Evolutionary conservation across 176 grass and related monocot species (phyloP).

Genomic region (Musa troglodytarum): DNA sequence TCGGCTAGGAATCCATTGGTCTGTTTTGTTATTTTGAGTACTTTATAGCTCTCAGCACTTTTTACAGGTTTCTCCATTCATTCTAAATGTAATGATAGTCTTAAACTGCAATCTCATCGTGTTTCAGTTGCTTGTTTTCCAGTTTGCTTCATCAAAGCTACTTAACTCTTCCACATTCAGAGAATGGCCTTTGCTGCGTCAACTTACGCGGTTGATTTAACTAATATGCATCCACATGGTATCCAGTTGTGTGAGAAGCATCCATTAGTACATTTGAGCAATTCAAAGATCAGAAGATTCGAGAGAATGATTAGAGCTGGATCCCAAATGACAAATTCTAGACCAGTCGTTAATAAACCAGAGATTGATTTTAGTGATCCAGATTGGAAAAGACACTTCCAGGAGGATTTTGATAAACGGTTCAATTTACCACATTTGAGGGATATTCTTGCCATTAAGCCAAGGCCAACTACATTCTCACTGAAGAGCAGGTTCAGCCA

Average conservation of each 20-base stretch:
- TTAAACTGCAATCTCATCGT: no score
- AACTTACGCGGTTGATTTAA: neutral
- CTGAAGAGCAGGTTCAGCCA: conserved; percentile 59
- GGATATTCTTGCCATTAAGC: conserved; percentile 65
- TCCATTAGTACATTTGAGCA: neutral
- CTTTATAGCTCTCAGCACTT: no score
- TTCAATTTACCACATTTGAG: conserved; percentile 86
- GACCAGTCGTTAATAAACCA: conserved; percentile 28
- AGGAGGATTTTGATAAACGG: conserved; percentile 64
- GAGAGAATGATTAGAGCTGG: conserved; percentile 21
- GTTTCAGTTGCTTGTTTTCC: no score
- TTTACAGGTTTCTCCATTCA: no score
- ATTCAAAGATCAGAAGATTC: conserved; percentile 17
- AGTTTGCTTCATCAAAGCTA: no score
- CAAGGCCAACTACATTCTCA: conserved; percentile 77
- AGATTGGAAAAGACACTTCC: conserved; percentile 71
- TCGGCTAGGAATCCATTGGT: no score
- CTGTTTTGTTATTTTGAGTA: no score
- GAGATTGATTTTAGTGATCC: conserved; percentile 55
- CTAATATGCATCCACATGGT: conserved; percentile 2
- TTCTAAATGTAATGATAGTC: no score
- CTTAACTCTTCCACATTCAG: neutral
- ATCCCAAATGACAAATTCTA: conserved; percentile 13
- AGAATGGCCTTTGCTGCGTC: neutral
- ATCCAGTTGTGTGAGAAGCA: conserved; percentile 1